Evolutionary conservation across 2,329 filamentous ascomycete genomes (phyloP).

Genomic region (Pseudocercospora fuligena): DNA sequence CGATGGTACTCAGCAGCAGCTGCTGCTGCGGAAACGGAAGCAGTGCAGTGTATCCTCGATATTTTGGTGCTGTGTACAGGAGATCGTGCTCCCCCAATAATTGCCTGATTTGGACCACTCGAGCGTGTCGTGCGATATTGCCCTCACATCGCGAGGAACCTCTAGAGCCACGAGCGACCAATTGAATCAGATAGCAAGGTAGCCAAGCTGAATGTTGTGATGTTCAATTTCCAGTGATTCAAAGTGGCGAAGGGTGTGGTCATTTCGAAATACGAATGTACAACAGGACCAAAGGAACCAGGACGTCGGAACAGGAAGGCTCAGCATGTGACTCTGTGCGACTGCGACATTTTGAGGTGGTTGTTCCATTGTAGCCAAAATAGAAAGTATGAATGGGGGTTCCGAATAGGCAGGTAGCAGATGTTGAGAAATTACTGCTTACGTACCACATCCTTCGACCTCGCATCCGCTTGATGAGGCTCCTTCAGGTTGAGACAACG

Average conservation of each 20-base stretch:
- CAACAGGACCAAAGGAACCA: neutral
- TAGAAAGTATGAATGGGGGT: neutral
- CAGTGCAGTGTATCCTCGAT: too few relatives aligned
- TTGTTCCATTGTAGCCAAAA: neutral
- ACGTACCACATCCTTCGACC: conserved; percentile 5
- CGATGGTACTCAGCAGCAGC: too few relatives aligned
- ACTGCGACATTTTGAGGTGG: neutral
- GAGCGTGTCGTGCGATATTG: too few relatives aligned
- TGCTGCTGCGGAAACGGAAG: too few relatives aligned
- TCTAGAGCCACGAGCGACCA: too few relatives aligned
- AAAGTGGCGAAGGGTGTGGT: neutral
- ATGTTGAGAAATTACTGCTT: conserved; percentile 10
- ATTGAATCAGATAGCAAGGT: neutral
- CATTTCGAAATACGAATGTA: neutral
- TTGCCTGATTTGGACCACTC: too few relatives aligned
- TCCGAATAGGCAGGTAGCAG: neutral
- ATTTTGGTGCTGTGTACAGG: too few relatives aligned
- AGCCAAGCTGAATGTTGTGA: neutral
- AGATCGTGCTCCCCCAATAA: too few relatives aligned
- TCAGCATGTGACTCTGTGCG: conserved; percentile 1
- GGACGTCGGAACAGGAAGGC: neutral
- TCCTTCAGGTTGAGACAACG: conserved; percentile 1
- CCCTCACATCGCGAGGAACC: too few relatives aligned
- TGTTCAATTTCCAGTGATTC: neutral
- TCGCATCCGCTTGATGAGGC: neutral